These are phyloP conservation scores for Populus nigra DNA, from an alignment of 345 rosid genomes.

Conservation along the genomic window DNA sequence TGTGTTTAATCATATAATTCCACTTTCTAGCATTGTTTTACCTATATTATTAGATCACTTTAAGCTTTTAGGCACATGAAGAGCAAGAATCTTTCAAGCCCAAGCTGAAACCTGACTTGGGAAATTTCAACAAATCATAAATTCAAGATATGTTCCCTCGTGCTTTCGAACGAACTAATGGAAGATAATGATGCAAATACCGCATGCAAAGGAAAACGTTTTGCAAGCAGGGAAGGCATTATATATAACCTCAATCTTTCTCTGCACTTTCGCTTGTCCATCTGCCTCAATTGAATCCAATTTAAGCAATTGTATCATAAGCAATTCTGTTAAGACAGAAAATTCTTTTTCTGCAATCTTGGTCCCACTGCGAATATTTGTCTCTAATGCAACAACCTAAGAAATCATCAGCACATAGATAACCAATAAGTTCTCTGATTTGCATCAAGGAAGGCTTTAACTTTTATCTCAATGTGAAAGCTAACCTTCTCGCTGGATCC, in stretches of 20 bases:
- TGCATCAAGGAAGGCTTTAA: background rate
- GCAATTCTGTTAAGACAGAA: constrained; percentile 42
- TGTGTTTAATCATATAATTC: constrained; percentile 1
- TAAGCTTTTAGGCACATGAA: constrained; percentile 16
- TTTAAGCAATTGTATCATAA: constrained; percentile 48
- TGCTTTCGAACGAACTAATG: background rate
- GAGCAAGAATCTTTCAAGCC: constrained; percentile 6
- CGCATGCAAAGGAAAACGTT: background rate
- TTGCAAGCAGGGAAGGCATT: background rate
- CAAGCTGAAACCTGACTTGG: background rate
- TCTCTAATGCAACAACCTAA: constrained; percentile 47
- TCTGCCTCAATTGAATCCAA: constrained; percentile 46
- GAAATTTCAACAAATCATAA: background rate
- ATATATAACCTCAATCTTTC: constrained; percentile 42
- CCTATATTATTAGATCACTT: background rate
- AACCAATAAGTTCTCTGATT: background rate
- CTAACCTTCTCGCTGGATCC: constrained; percentile 53
- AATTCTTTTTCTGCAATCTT: constrained; percentile 41
- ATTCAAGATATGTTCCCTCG: background rate
- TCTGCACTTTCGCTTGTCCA: constrained; percentile 52
- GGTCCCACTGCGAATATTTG: constrained; percentile 26
- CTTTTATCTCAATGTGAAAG: background rate
- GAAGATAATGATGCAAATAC: background rate
- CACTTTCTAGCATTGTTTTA: constrained; percentile 25
- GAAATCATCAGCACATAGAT: constrained; percentile 1